These are phyloP conservation scores for Aegilops longissima DNA, from an alignment of 176 grass and related monocot species.

Conservation along the genomic window DNA sequence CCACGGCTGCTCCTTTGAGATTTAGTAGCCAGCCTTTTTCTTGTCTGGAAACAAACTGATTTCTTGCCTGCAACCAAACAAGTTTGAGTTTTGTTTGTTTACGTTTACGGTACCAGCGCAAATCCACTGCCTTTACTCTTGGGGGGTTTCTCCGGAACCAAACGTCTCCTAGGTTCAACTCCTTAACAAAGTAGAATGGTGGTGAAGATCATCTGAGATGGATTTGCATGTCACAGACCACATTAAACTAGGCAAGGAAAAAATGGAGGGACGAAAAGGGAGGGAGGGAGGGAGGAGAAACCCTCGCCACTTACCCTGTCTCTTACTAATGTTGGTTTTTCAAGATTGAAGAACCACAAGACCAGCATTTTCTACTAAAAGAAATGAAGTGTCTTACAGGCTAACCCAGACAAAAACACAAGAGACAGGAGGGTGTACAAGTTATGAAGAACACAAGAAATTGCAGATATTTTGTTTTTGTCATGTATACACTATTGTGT, in stretches of 20 bases:
- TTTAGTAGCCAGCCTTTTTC: no score
- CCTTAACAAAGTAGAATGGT: not conserved
- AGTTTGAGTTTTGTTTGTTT: no score
- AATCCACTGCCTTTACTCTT: no score
- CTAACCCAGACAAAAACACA: not conserved
- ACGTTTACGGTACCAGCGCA: no score
- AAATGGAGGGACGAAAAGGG: not conserved
- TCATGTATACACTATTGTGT: not conserved
- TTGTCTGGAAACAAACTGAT: no score
- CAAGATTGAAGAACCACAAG: not conserved
- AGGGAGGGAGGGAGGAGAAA: not conserved
- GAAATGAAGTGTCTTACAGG: not conserved
- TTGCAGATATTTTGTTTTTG: not conserved
- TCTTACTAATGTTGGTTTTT: not conserved
- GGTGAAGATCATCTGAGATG: not conserved
- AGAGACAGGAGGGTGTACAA: not conserved
- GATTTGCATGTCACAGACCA: not conserved
- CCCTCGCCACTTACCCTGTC: not conserved
- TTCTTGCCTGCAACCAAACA: no score
- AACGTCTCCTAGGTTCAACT: not conserved
- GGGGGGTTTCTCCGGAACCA: no score
- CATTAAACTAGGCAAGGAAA: not conserved
- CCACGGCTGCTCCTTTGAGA: no score
- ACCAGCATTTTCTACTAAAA: conserved; percentile 6
- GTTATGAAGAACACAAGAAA: not conserved